A percentile compares a stretch with the other conserved stretches of the same genome.
phyloP scores from a whole-genome alignment of 2,329 filamentous ascomycete species.

The Zasmidium angulare region DNA sequence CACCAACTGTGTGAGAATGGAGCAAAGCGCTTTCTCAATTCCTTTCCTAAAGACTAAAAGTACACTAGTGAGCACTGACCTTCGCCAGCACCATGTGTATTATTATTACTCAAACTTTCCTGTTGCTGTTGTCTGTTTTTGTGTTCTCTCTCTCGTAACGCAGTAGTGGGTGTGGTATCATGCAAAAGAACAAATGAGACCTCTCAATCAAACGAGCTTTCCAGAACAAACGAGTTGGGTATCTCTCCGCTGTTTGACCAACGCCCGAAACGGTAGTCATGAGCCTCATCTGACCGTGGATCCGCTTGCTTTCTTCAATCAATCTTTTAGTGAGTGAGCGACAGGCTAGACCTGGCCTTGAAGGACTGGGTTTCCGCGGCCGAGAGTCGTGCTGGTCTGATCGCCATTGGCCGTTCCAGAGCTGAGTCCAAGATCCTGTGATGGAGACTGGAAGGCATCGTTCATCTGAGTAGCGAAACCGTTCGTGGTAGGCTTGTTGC shows the following conservation, averaged over 20 bases:
- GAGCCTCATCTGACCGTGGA: conserved; percentile 12
- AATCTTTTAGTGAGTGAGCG: conserved; percentile 3
- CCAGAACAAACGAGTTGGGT: conserved; percentile 24
- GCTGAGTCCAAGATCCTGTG: conserved; percentile 10
- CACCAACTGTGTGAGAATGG: not conserved
- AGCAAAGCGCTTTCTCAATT: not conserved
- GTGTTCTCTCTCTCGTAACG: not conserved
- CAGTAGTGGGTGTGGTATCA: conserved; percentile 30
- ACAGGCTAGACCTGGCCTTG: conserved; percentile 37
- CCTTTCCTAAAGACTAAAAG: not conserved
- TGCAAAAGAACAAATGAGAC: conserved; percentile 18
- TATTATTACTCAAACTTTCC: conserved; percentile 2
- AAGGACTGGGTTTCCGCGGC: conserved; percentile 45
- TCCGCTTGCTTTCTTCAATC: not conserved
- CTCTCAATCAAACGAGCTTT: conserved; percentile 7
- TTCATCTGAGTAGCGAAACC: conserved; percentile 7
- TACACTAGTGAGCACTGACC: not conserved
- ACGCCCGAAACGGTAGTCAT: conserved; percentile 24
- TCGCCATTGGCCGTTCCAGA: conserved; percentile 7
- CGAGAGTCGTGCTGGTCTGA: conserved; percentile 41
- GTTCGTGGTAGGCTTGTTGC: conserved; percentile 19
- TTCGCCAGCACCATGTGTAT: conserved; percentile 1
- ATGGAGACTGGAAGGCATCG: conserved; percentile 34
- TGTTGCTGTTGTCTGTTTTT: conserved; percentile 5
- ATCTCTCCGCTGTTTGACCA: conserved; percentile 21